Conservation (phyloP, 768 basidiomycete genomes). For the Pulveroboletus sp. region DNA sequence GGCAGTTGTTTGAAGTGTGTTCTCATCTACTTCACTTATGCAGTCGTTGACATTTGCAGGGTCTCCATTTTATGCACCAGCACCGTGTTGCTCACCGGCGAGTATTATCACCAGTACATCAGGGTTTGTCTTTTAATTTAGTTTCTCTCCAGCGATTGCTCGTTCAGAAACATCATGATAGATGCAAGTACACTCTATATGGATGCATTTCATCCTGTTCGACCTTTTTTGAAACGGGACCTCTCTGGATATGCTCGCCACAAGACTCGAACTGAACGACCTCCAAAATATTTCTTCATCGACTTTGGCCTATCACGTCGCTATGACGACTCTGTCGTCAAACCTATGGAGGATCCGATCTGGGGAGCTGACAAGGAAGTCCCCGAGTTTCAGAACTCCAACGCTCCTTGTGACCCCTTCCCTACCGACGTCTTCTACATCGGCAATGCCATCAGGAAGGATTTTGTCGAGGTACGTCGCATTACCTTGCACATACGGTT, state of each 20-base stretch:
- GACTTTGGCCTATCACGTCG: slow-evolving; percentile 35
- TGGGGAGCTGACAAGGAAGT: slow-evolving; percentile 40
- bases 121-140: not conserved
- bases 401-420: slow-evolving; percentile 34
- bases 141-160: slow-evolving; percentile 19
- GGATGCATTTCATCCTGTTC: slow-evolving; percentile 24
- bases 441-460: slow-evolving; percentile 33
- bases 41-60: slow-evolving; percentile 12
- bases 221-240: not conserved
- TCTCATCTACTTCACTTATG: too few species aligned
- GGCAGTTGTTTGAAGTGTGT: slow-evolving; percentile 29
- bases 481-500: not conserved
- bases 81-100: slow-evolving; percentile 32
- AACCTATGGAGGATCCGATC: slow-evolving; percentile 27
- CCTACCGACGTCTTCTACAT: slow-evolving; percentile 41
- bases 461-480: slow-evolving; percentile 31
- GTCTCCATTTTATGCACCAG: slow-evolving; percentile 34
- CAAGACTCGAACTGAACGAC: slow-evolving; percentile 27
- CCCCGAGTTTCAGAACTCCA: slow-evolving; percentile 34
- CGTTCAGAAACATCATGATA: slow-evolving; percentile 31
- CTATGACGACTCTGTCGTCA: slow-evolving; percentile 23
- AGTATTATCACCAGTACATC: not conserved
- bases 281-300: slow-evolving; percentile 32
- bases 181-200: slow-evolving; percentile 25
- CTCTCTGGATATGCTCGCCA: too few species aligned